Evolutionary conservation across 306 rosid species (phyloP).

Genomic region (Citrullus colocynthis): DNA sequence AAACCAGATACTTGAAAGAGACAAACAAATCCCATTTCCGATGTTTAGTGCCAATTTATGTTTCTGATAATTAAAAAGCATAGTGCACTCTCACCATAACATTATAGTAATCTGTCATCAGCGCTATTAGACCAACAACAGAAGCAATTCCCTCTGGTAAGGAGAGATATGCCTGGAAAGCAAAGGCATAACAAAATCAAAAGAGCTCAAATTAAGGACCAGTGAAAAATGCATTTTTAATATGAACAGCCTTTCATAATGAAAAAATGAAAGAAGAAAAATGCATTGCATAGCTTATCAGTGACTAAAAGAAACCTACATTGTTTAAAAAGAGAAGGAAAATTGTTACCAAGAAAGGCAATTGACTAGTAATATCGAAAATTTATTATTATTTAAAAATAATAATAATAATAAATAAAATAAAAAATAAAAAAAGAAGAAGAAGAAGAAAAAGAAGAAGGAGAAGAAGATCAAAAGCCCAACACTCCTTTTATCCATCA

Average conservation of each 20-base stretch:
- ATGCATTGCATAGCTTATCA: not conserved
- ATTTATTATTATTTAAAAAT: too few species aligned
- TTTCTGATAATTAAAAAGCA: not conserved
- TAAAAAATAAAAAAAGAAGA: too few species aligned
- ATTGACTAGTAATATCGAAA: too few species aligned
- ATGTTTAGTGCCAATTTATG: not conserved
- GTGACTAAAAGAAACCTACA: not conserved
- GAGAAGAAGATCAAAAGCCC: not conserved
- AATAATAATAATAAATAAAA: too few species aligned
- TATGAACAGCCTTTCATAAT: too few species aligned
- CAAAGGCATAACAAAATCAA: constrained; percentile 1
- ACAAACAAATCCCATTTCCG: not conserved
- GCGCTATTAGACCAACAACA: constrained; percentile 66
- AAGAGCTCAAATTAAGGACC: constrained; percentile 10
- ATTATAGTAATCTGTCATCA: constrained; percentile 84
- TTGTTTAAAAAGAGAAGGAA: too few species aligned
- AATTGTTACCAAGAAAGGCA: too few species aligned
- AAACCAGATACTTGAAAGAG: not conserved
- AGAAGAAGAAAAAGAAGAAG: too few species aligned
- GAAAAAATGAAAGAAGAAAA: too few species aligned
- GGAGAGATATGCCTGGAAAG: constrained; percentile 73
- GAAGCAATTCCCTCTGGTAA: constrained; percentile 86
- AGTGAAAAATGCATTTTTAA: not conserved
- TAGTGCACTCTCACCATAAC: constrained; percentile 41
- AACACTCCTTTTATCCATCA: not conserved